Evolutionary conservation across 2,329 filamentous ascomycete species (phyloP).

Genomic region (Alternaria viburni): DNA sequence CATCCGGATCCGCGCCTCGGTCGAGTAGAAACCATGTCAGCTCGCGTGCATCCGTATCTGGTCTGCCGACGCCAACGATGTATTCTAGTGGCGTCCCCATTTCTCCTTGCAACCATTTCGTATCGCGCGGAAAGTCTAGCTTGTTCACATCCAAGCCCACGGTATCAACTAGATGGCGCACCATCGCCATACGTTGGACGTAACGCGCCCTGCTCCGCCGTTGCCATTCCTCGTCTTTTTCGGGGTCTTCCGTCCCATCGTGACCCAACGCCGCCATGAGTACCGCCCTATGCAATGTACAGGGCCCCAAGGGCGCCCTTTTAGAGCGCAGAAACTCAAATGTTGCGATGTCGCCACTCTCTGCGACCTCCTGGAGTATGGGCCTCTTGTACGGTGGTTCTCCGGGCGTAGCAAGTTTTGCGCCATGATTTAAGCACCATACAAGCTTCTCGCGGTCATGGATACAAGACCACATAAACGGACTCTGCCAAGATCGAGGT

Average conservation of each 20-base stretch:
- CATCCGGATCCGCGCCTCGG: background rate
- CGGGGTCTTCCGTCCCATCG: background rate
- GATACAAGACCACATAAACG: background rate
- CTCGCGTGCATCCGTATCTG: background rate
- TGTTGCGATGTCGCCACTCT: background rate
- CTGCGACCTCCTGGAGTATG: background rate
- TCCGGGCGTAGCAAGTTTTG: background rate
- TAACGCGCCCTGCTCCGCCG: background rate
- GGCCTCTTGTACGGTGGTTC: background rate
- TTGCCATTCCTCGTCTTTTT: background rate
- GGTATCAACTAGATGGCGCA: background rate
- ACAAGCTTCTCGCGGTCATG: background rate
- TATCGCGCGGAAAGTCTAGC: background rate
- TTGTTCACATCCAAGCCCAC: background rate
- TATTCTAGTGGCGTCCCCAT: background rate
- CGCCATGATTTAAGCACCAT: background rate
- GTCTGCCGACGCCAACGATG: background rate
- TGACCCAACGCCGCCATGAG: background rate
- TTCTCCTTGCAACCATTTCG: background rate
- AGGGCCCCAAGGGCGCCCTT: background rate
- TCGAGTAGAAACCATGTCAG: constrained; percentile 4
- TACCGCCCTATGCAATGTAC: background rate
- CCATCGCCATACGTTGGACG: background rate
- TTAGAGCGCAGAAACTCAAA: background rate
- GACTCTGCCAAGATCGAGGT: background rate